Evolutionary conservation across 345 rosid genomes (phyloP).

Genomic region (Syzygium jambos): DNA sequence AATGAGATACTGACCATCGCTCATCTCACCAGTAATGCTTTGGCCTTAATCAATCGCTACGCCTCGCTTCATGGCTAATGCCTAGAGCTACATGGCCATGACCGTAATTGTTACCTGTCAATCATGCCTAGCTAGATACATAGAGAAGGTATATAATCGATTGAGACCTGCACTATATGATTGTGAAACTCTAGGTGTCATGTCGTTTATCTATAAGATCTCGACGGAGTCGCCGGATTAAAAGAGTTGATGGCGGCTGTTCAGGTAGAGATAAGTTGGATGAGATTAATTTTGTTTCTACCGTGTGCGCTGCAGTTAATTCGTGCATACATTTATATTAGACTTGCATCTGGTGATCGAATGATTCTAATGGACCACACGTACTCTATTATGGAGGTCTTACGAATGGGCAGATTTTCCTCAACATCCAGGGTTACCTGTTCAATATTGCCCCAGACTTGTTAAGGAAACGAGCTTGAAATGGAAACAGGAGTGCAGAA

Average conservation of each 20-base stretch:
- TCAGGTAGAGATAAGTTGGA: background rate
- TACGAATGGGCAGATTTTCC: background rate
- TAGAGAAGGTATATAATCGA: background rate
- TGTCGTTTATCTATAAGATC: background rate
- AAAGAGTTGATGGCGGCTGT: background rate
- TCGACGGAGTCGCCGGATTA: background rate
- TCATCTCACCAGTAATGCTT: slow-evolving; percentile 24
- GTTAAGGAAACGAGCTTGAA: background rate
- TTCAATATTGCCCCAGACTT: background rate
- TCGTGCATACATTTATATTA: background rate
- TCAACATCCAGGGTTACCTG: background rate
- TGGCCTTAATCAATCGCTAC: slow-evolving; percentile 16
- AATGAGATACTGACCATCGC: slow-evolving; percentile 8
- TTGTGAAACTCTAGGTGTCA: background rate
- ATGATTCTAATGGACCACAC: background rate
- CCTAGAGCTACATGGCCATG: background rate
- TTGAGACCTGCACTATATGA: background rate
- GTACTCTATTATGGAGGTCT: background rate
- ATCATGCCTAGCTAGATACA: background rate
- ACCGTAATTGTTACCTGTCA: background rate
- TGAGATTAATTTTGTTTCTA: background rate
- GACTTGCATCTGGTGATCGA: background rate
- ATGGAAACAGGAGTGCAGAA: background rate
- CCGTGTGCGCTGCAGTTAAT: background rate
- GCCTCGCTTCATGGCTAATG: slow-evolving; percentile 5